These are phyloP conservation scores for Aspergillus fijiensis DNA, from an alignment of 2,329 filamentous ascomycete species.

Conservation along the genomic window DNA sequence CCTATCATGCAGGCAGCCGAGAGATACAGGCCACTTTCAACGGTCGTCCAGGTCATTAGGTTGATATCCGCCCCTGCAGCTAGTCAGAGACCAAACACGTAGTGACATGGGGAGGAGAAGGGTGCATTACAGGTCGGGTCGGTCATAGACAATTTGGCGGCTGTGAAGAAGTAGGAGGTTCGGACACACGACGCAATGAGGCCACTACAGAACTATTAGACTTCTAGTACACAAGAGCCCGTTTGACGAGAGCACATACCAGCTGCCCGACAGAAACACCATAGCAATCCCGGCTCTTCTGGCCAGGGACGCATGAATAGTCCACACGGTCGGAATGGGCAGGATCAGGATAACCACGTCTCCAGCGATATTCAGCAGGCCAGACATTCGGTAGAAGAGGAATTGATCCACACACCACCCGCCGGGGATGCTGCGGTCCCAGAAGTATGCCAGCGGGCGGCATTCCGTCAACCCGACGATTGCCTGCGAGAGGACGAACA, in stretches of 20 bases:
- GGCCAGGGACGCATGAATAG: background rate
- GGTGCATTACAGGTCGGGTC: background rate
- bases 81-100: background rate
- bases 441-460: background rate
- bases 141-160: background rate
- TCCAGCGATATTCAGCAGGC: background rate
- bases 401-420: background rate
- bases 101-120: background rate
- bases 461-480: background rate
- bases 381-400: background rate
- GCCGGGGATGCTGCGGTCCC: background rate
- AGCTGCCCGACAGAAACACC: conserved; percentile 1
- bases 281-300: background rate
- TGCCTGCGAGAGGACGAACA: background rate
- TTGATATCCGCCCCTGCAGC: background rate
- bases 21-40: background rate
- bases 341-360: background rate
- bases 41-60: background rate
- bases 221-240: background rate
- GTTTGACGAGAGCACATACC: background rate
- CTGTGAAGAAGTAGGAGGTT: conserved; percentile 1
- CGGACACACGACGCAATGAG: background rate
- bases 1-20: background rate
- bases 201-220: background rate
- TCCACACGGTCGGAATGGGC: background rate